Evolutionary conservation across 345 rosid genomes (phyloP).

Genomic region (Aegle marmelos): DNA sequence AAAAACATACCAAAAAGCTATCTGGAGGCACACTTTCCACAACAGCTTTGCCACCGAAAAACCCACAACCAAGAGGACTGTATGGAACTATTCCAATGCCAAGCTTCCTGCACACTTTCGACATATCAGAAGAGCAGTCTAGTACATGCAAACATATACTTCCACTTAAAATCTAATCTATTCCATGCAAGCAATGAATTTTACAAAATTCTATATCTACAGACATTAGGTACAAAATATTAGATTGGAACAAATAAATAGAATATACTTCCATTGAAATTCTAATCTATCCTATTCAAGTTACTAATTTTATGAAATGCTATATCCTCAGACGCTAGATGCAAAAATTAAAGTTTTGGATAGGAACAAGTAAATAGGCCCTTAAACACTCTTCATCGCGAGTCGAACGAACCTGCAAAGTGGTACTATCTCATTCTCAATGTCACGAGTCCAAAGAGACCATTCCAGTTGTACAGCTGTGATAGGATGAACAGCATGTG

Average conservation of each 20-base stretch:
- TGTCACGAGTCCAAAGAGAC: constrained; percentile 22
- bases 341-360: background rate
- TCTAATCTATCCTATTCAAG: background rate
- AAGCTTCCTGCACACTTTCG: constrained; percentile 15
- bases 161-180: no score
- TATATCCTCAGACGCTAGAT: background rate
- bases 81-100: constrained; percentile 25
- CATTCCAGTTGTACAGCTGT: constrained; percentile 24
- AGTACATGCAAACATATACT: background rate
- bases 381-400: background rate
- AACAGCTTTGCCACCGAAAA: constrained; percentile 23
- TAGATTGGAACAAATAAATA: no score
- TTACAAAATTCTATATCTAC: no score
- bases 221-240: no score
- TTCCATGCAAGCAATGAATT: no score
- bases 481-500: constrained; percentile 25
- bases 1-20: constrained; percentile 15
- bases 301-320: background rate
- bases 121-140: background rate
- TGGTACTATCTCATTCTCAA: constrained; percentile 22
- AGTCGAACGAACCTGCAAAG: constrained; percentile 19
- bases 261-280: background rate
- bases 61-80: constrained; percentile 24
- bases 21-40: constrained; percentile 14
- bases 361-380: background rate